These are phyloP conservation scores for Pseudozyma thailandica DNA, from an alignment of 1,284 basidiomycete genomes.

Conservation along the genomic window DNA sequence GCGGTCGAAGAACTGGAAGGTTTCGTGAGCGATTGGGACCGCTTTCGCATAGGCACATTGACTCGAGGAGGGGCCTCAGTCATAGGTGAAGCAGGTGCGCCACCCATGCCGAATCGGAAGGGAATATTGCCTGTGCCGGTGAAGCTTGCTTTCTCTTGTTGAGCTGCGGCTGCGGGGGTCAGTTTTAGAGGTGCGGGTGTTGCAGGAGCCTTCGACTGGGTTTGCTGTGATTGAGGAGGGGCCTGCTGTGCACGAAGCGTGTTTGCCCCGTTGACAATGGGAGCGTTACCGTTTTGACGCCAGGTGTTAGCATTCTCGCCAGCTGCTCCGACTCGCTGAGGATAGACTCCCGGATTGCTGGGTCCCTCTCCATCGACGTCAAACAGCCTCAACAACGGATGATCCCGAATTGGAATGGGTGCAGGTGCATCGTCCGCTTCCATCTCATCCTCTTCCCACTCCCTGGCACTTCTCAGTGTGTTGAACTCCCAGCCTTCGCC, in stretches of 20 bases:
- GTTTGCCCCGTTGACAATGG: background rate
- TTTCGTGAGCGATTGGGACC: slow-evolving; percentile 37
- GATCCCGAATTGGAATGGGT: slow-evolving; percentile 46
- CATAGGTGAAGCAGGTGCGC: slow-evolving; percentile 23
- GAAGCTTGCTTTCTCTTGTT: slow-evolving; percentile 52
- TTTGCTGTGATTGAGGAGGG: slow-evolving; percentile 4
- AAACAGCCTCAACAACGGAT: slow-evolving; percentile 57
- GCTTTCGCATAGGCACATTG: slow-evolving; percentile 21
- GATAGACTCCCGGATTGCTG: slow-evolving; percentile 14
- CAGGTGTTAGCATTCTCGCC: slow-evolving; percentile 23
- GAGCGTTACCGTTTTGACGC: slow-evolving; percentile 9
- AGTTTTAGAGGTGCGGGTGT: slow-evolving; percentile 20
- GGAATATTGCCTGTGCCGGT: slow-evolving; percentile 58
- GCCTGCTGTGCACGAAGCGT: slow-evolving; percentile 20
- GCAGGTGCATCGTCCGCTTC: slow-evolving; percentile 18
- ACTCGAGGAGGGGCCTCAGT: slow-evolving; percentile 9
- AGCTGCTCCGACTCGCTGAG: slow-evolving; percentile 2
- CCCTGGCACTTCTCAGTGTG: slow-evolving; percentile 25
- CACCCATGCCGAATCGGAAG: slow-evolving; percentile 64
- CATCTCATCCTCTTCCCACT: slow-evolving; percentile 39
- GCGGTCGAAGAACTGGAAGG: slow-evolving; percentile 7
- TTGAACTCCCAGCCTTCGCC: slow-evolving; percentile 60
- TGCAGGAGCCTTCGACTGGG: background rate
- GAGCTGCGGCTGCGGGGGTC: background rate
- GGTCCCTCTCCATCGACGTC: slow-evolving; percentile 34